Base-by-base conservation (phyloP, 352 stramenopile species). In the Phytopythium mirpurense region DNA sequence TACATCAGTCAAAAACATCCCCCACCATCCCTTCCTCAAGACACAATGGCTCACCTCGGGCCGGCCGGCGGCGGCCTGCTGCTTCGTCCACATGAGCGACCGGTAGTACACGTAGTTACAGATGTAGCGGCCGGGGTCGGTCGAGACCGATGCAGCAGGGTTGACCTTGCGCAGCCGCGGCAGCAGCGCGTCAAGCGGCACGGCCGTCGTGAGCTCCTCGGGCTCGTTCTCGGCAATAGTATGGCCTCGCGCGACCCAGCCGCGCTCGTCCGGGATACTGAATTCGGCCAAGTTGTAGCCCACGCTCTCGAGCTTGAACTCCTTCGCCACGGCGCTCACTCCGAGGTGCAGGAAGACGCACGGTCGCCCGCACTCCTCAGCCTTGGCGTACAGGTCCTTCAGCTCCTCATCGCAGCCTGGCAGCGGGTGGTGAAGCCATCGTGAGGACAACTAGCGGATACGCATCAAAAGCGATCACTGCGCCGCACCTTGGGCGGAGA, bases 31-130 rank as follows among this genome's bases (percentile, higher is more conserved):
- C n/a, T n/a, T n/a, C n/a, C n/a, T n/a, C n/a, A n/a, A n/a, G n/a
- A n/a, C n/a, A n/a, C n/a, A n/a, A n/a, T n/a, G 9, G 51, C 69
- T 45, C 59, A 84, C 68, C 46, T 67, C 35, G 11, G 58, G 61
- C 27, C 72, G 51, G 12, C 57, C 59, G 43, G 73, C 70, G 53
- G 38, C 51, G 19, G 55, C 59, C 26, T 79, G 69, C 21, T 62
- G 46, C 35, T 87, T 78, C 56, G 67, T 59, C 78, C 80, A 89
- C 35, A 78, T 59, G 15, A 94, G 75, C 62, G 81, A 92, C 31
- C 74, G 60, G 59, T 78, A 94, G 72, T 90, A 94, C 16, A 90
- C 82, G 57, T 73, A 91, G 65, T 94, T 94, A 68, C 83, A 94
- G 54, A 94, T 90, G 67, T 90, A 94, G 23, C 83, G 68, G 7